Conservation (phyloP, 768 basidiomycete genomes). For the Mycena haematopus region DNA sequence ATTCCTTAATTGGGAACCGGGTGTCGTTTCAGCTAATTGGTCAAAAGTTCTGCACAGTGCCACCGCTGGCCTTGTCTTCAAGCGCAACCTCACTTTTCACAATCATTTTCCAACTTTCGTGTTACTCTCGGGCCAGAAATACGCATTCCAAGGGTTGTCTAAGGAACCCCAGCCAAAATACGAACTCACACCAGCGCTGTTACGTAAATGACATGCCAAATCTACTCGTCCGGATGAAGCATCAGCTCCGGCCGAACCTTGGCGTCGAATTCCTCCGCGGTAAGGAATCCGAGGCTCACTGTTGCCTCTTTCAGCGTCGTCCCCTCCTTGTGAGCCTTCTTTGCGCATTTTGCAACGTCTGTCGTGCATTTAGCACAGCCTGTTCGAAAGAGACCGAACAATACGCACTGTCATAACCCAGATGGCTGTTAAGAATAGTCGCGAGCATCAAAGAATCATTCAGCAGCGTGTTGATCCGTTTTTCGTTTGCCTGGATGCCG, state of each 20-base stretch:
- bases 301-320: constrained; percentile 96
- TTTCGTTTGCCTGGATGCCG: constrained; percentile 96
- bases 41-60: background rate
- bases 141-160: constrained; percentile 14
- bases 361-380: constrained; percentile 28
- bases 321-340: constrained; percentile 99
- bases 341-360: constrained; percentile 98
- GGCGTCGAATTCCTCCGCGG: constrained; percentile 90
- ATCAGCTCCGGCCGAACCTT: constrained; percentile 94
- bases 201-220: background rate
- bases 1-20: background rate
- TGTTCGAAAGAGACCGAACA: constrained; percentile 4
- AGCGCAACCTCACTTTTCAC: constrained; percentile 28
- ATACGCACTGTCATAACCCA: constrained; percentile 94
- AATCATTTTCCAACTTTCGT: constrained; percentile 31
- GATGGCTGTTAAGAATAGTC: constrained; percentile 93
- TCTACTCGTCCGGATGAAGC: constrained; percentile 64
- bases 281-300: constrained; percentile 83
- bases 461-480: constrained; percentile 84
- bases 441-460: constrained; percentile 98
- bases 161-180: background rate
- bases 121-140: constrained; percentile 5
- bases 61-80: background rate
- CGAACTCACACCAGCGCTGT: background rate
- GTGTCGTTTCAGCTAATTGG: background rate